These are phyloP conservation scores for Carpinus fangiana DNA, from an alignment of 306 rosid genomes.

Conservation along the genomic window DNA sequence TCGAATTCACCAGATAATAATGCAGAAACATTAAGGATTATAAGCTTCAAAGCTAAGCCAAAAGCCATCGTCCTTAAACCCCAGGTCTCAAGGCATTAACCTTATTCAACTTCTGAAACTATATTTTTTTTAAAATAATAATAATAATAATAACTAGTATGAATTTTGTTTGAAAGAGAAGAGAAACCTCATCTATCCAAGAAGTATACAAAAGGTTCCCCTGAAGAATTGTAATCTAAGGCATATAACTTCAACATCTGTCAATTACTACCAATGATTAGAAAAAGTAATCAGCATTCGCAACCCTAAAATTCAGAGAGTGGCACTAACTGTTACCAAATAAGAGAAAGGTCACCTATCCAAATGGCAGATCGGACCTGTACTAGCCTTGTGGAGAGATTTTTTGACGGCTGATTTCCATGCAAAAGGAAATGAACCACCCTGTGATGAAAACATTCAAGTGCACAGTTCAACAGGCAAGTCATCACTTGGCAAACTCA, in stretches of 20 bases:
- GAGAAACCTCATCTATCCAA: neutral
- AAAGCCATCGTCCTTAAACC: constrained; percentile 3
- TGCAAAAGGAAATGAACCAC: constrained; percentile 94
- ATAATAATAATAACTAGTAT: too few species aligned
- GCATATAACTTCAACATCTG: neutral
- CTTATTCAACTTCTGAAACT: neutral
- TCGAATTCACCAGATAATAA: neutral
- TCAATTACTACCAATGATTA: neutral
- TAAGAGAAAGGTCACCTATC: constrained; percentile 60
- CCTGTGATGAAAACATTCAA: constrained; percentile 51
- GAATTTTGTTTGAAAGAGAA: neutral
- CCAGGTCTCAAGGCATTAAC: neutral
- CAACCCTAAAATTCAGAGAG: constrained; percentile 5
- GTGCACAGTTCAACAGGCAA: constrained; percentile 30
- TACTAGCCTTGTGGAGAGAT: constrained; percentile 63
- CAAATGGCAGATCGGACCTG: constrained; percentile 55
- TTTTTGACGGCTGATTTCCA: constrained; percentile 88
- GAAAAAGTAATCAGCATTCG: neutral
- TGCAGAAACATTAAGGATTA: neutral
- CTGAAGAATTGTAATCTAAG: neutral
- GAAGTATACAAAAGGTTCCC: neutral
- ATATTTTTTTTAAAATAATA: too few species aligned
- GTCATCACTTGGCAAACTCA: constrained; percentile 22
- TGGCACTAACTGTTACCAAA: neutral
- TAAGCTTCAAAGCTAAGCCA: neutral